Evolutionary conservation across 257 asterid species (phyloP).

Genomic region (Coffea eugenioides): DNA sequence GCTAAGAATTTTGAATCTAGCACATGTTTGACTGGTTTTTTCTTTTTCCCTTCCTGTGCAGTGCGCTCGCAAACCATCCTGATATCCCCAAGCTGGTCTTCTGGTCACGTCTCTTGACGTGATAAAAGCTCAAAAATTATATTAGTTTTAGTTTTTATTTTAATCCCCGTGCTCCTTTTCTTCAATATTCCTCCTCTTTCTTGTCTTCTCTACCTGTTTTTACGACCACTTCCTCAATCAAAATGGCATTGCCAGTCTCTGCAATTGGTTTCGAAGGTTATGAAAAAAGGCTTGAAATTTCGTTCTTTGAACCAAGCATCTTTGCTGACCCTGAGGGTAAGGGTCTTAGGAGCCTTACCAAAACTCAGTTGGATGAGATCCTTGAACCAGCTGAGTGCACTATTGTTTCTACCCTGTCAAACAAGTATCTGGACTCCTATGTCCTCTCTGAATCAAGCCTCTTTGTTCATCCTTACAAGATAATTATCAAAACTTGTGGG

Average conservation of each 20-base stretch:
- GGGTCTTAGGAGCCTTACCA: constrained; percentile 67
- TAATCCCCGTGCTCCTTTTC: constrained; percentile 57
- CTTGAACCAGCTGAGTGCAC: constrained; percentile 85
- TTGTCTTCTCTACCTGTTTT: constrained; percentile 17
- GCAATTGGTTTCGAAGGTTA: constrained; percentile 86
- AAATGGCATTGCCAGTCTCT: constrained; percentile 64
- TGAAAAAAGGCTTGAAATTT: constrained; percentile 82
- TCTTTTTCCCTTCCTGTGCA: constrained; percentile 32
- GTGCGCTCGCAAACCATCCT: constrained; percentile 99
- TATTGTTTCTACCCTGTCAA: constrained; percentile 65
- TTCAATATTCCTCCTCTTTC: constrained; percentile 41
- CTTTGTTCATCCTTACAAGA: constrained; percentile 64
- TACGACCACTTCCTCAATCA: constrained; percentile 12
- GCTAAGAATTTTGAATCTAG: neutral
- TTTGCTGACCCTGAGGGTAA: constrained; percentile 79
- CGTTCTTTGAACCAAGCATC: constrained; percentile 61
- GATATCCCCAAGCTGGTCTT: constrained; percentile 36
- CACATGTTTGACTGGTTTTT: constrained; percentile 11
- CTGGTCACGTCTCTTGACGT: constrained; percentile 53
- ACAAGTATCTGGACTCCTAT: constrained; percentile 61
- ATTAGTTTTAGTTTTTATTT: constrained; percentile 28
- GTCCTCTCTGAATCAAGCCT: constrained; percentile 92
- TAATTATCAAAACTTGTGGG: constrained; percentile 84
- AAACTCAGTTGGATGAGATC: constrained; percentile 66
- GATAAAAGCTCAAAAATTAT: constrained; percentile 18